Conservation (phyloP, 495 filamentous ascomycete genomes). For the Platismatia glauca region DNA sequence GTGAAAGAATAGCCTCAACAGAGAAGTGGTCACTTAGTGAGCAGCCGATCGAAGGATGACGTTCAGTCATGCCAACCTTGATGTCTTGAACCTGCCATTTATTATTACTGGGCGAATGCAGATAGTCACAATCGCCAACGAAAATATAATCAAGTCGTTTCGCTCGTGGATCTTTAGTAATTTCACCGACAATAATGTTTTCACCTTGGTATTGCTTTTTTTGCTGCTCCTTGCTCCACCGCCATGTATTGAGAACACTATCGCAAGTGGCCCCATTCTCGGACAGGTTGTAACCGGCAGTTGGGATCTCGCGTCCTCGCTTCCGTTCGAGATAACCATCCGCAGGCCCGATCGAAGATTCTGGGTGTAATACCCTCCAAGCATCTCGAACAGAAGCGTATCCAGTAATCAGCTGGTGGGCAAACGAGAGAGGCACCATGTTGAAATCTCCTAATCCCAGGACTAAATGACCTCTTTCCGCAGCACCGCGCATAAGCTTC, state of each 20-base stretch:
- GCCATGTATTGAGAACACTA: conserved; percentile 81
- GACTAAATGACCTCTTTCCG: conserved; percentile 75
- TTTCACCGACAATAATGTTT: conserved; percentile 45
- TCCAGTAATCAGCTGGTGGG: conserved; percentile 73
- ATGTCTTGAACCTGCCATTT: conserved; percentile 60
- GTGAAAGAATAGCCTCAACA: conserved; percentile 55
- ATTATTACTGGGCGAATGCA: conserved; percentile 19
- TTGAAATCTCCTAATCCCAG: conserved; percentile 91
- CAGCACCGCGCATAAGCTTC: conserved; percentile 78
- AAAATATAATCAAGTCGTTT: conserved; percentile 97
- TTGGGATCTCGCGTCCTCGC: conserved; percentile 46
- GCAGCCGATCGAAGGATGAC: conserved; percentile 72
- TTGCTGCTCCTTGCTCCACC: conserved; percentile 62
- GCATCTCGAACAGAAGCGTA: conserved; percentile 71
- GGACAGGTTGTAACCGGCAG: conserved; percentile 62
- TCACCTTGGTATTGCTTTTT: conserved; percentile 52
- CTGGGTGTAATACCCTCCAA: conserved; percentile 73
- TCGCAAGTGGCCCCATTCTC: conserved; percentile 87
- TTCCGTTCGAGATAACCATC: conserved; percentile 51
- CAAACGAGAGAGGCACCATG: conserved; percentile 78
- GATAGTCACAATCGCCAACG: conserved; percentile 40
- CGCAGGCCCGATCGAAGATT: conserved; percentile 65
- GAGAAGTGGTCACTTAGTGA: conserved; percentile 92
- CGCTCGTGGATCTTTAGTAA: conserved; percentile 58
- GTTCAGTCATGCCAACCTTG: conserved; percentile 69